Conservation (phyloP, 176 grass and related monocot genomes). For the Panicum miliaceum region DNA sequence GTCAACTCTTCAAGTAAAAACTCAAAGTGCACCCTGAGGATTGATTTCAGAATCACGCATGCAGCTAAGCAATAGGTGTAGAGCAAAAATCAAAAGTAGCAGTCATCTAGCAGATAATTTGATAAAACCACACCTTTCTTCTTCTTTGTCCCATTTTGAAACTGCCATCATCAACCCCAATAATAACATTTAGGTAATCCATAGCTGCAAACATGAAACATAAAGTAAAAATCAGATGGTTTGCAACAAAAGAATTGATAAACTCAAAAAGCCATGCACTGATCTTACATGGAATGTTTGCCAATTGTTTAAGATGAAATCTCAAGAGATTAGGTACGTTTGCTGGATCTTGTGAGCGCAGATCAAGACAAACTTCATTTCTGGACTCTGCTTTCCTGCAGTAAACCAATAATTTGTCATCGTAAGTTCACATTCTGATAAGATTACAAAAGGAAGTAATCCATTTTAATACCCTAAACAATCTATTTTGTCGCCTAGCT, state of each 20-base stretch:
- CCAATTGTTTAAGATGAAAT: constrained; percentile 68
- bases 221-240: constrained; percentile 44
- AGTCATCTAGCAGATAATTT: constrained; percentile 16
- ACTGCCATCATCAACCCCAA: constrained; percentile 62
- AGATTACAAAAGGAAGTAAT: constrained; percentile 5
- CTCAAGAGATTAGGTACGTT: constrained; percentile 72
- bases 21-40: not conserved
- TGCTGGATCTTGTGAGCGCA: constrained; percentile 51
- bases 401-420: constrained; percentile 30
- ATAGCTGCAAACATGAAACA: constrained; percentile 57
- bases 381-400: constrained; percentile 63
- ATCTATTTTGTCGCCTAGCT: not conserved
- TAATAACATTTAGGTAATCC: constrained; percentile 65
- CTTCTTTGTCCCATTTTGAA: constrained; percentile 76
- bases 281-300: constrained; percentile 86
- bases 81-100: constrained; percentile 22
- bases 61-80: constrained; percentile 21
- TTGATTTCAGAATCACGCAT: constrained; percentile 29
- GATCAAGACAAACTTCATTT: constrained; percentile 61
- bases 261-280: constrained; percentile 30
- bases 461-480: not conserved
- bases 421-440: not conserved
- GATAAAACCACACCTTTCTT: constrained; percentile 65
- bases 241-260: constrained; percentile 32
- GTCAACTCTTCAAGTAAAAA: not conserved